Evolutionary conservation across 1,284 basidiomycete genomes (phyloP).

Genomic region (Trichosporon sp.): DNA sequence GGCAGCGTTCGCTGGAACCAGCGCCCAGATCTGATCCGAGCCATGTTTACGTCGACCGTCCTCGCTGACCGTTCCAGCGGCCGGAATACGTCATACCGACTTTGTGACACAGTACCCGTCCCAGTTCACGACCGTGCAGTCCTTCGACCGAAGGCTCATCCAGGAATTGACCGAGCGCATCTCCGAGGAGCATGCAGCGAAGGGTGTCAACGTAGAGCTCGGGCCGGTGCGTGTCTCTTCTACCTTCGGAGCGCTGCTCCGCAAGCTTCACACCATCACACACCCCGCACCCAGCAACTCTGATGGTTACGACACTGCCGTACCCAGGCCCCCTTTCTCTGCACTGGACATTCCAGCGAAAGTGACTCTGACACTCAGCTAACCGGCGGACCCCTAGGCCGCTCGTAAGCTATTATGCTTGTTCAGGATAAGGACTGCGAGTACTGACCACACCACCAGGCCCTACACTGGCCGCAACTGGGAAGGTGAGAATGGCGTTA

Average conservation of each 20-base stretch:
- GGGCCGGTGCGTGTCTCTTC: slow-evolving; percentile 32
- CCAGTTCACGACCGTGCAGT: slow-evolving; percentile 52
- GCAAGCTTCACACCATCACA: background rate
- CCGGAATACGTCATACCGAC: slow-evolving; percentile 46
- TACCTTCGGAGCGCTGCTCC: background rate
- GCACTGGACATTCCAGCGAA: background rate
- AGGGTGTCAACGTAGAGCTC: slow-evolving; percentile 45
- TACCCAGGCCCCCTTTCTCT: background rate
- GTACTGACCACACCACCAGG: slow-evolving; percentile 12
- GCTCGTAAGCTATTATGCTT: slow-evolving; percentile 31
- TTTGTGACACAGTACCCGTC: slow-evolving; percentile 52
- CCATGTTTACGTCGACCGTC: background rate
- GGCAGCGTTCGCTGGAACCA: background rate
- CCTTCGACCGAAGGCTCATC: slow-evolving; percentile 52
- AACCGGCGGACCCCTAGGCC: slow-evolving; percentile 50
- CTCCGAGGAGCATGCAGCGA: slow-evolving; percentile 52
- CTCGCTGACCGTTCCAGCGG: slow-evolving; percentile 50
- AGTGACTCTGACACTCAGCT: slow-evolving; percentile 27
- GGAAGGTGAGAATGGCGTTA: slow-evolving; percentile 37
- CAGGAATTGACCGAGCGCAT: slow-evolving; percentile 49
- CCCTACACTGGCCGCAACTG: slow-evolving; percentile 50
- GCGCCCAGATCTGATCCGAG: background rate
- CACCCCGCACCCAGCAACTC: background rate
- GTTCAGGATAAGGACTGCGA: background rate
- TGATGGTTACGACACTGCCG: background rate